These are phyloP conservation scores for Botrytis fabae DNA, from an alignment of 2,329 filamentous ascomycete genomes.

Conservation along the genomic window DNA sequence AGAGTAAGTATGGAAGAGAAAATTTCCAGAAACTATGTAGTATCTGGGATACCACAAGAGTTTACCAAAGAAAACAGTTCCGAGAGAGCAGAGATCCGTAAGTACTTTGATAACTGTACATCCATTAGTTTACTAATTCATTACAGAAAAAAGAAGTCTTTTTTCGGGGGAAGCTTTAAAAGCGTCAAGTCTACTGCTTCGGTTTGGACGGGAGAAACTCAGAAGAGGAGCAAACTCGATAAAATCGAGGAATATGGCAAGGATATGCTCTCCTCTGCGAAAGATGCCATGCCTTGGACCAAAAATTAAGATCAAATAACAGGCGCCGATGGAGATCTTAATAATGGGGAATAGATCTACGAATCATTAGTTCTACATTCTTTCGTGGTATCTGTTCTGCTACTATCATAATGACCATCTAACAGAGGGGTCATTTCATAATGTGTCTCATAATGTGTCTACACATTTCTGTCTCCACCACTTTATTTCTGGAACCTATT, in stretches of 20 bases:
- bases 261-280: conserved; percentile 1
- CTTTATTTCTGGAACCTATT: not conserved
- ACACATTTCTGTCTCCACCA: not conserved
- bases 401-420: not conserved
- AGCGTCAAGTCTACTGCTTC: not conserved
- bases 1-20: not conserved
- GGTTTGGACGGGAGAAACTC: not conserved
- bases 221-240: not conserved
- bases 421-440: not conserved
- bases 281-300: not conserved
- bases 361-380: not conserved
- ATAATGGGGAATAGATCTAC: not conserved
- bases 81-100: conserved; percentile 3
- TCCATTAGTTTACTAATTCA: not conserved
- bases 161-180: not conserved
- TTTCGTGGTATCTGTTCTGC: not conserved
- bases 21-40: not conserved
- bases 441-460: not conserved
- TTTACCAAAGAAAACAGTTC: not conserved
- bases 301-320: not conserved
- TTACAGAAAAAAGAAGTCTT: not conserved
- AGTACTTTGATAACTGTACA: not conserved
- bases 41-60: not conserved
- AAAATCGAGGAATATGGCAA: conserved; percentile 14
- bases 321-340: not conserved